Conservation (phyloP, 257 asterid genomes). For the Solanum sejunctum region DNA sequence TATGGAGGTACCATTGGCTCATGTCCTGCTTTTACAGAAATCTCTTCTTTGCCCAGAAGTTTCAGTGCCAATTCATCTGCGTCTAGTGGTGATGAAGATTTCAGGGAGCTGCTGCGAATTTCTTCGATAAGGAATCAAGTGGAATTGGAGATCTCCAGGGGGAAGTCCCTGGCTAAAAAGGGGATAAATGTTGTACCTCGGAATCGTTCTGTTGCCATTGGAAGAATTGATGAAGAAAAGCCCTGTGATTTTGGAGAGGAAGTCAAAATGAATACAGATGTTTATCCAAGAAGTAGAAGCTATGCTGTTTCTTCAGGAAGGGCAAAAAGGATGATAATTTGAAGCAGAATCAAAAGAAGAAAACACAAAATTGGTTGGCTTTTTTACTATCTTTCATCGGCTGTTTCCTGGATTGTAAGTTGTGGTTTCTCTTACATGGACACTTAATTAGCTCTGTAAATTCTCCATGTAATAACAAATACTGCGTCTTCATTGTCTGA, state of each 20-base stretch:
- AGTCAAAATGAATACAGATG: background rate
- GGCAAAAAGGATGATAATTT: background rate
- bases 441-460: background rate
- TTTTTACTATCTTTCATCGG: background rate
- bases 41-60: slow-evolving; percentile 15
- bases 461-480: background rate
- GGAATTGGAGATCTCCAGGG: slow-evolving; percentile 4
- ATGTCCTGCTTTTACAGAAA: slow-evolving; percentile 11
- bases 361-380: background rate
- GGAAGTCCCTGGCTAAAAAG: background rate
- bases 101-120: slow-evolving; percentile 29
- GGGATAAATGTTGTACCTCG: background rate
- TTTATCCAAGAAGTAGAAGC: background rate
- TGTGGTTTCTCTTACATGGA: background rate
- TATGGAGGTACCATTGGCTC: slow-evolving; percentile 11
- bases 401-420: background rate
- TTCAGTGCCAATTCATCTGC: slow-evolving; percentile 19
- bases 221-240: slow-evolving; percentile 6
- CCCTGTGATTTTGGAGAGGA: slow-evolving; percentile 1
- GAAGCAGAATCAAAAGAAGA: background rate
- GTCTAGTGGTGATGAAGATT: slow-evolving; percentile 18
- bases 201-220: background rate
- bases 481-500: background rate
- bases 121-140: slow-evolving; percentile 20
- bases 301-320: background rate